These are phyloP conservation scores for Calocybe gambosa DNA, from an alignment of 1,284 basidiomycete species.

Conservation along the genomic window DNA sequence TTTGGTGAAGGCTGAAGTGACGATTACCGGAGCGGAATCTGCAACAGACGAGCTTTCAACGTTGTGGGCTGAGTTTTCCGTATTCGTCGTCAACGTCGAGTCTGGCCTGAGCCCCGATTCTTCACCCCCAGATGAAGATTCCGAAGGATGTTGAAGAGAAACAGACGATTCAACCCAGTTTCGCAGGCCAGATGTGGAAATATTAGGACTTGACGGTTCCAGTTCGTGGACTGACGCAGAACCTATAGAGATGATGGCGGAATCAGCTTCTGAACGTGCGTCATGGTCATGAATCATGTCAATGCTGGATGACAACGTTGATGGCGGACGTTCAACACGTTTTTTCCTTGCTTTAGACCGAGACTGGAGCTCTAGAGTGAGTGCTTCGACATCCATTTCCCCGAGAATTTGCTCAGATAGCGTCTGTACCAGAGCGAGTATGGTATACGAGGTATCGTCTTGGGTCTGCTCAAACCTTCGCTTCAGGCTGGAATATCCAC, in stretches of 20 bases:
- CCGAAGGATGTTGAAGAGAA: conserved; percentile 12
- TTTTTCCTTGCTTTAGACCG: conserved; percentile 30
- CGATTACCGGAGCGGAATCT: conserved; percentile 20
- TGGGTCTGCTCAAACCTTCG: conserved; percentile 79
- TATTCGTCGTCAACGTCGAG: conserved; percentile 32
- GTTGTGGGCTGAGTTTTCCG: conserved; percentile 31
- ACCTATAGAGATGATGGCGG: conserved; percentile 28
- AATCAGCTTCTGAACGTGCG: conserved; percentile 45
- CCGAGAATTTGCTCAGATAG: conserved; percentile 67
- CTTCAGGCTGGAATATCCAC: conserved; percentile 46
- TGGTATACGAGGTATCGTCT: conserved; percentile 77
- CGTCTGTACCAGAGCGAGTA: conserved; percentile 75
- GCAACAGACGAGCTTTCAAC: conserved; percentile 18
- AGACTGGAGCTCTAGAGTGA: conserved; percentile 67
- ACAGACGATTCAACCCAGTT: conserved; percentile 48
- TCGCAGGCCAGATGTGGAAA: conserved; percentile 27
- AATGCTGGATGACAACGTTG: conserved; percentile 41
- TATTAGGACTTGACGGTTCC: conserved; percentile 12
- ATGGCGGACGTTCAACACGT: conserved; percentile 21
- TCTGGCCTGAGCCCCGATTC: conserved; percentile 26
- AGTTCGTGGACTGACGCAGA: conserved; percentile 25
- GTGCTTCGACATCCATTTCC: conserved; percentile 78
- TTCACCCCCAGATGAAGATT: conserved; percentile 11
- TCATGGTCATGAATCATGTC: conserved; percentile 41
- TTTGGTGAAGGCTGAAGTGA: not conserved